Conservation (phyloP, 371 early-diverging fungal species). For the Mortierella sp. region DNA sequence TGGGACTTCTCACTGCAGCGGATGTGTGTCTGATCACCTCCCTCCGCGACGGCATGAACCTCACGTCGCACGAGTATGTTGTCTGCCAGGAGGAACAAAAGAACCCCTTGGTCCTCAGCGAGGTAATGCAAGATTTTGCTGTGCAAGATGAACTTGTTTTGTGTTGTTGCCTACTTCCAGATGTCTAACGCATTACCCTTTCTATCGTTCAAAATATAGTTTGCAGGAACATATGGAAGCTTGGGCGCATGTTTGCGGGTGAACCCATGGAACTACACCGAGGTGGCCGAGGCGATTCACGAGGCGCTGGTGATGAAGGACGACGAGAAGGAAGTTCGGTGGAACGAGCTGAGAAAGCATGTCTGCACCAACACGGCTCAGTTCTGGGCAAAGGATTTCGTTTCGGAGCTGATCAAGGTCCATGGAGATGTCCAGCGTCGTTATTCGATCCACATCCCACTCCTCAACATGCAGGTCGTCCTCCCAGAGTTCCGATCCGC, state of each 20-base stretch:
- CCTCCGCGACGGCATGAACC: constrained; percentile 97
- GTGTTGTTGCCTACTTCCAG: not conserved
- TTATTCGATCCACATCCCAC: constrained; percentile 74
- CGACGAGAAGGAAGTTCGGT: constrained; percentile 61
- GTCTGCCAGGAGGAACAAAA: constrained; percentile 89
- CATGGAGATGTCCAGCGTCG: constrained; percentile 71
- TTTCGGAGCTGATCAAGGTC: constrained; percentile 67
- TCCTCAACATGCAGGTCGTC: constrained; percentile 60
- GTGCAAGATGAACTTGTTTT: too few relatives aligned
- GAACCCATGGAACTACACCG: constrained; percentile 92
- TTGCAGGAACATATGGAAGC: constrained; percentile 95
- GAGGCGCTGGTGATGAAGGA: constrained; percentile 81
- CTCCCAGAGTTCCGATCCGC: constrained; percentile 61
- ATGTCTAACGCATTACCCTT: not conserved
- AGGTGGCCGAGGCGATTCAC: constrained; percentile 88
- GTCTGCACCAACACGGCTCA: constrained; percentile 84
- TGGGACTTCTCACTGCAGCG: constrained; percentile 91
- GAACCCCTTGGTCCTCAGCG: constrained; percentile 90
- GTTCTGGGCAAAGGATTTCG: constrained; percentile 67
- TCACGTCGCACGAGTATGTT: constrained; percentile 96
- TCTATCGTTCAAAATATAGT: constrained; percentile 51
- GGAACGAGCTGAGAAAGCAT: constrained; percentile 76
- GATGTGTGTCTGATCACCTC: constrained; percentile 95
- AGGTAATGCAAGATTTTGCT: constrained; percentile 67
- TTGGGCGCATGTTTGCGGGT: constrained; percentile 89